Conservation (phyloP, 169 alveolate genomes). For the Babesia ovis region DNA sequence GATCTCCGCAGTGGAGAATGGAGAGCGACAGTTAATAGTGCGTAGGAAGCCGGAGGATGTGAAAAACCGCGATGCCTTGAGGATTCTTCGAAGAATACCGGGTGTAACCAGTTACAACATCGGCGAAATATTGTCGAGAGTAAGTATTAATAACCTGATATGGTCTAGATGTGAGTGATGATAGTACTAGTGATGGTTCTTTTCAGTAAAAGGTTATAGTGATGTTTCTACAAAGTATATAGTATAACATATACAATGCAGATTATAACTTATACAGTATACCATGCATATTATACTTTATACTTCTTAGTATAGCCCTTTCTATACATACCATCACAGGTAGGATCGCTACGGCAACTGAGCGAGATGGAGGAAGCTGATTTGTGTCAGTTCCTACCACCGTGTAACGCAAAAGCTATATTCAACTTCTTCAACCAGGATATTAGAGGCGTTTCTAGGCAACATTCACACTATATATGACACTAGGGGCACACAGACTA, state of each 20-base stretch:
- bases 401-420: constrained; percentile 39
- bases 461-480: not conserved
- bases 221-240: too few species aligned
- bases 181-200: not conserved
- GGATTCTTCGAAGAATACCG: constrained; percentile 59
- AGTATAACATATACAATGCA: too few species aligned
- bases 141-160: not conserved
- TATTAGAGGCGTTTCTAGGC: not conserved
- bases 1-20: not conserved
- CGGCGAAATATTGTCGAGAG: constrained; percentile 47
- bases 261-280: too few species aligned
- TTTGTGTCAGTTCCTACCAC: constrained; percentile 50
- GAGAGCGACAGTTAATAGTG: not conserved
- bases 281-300: not conserved
- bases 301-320: not conserved
- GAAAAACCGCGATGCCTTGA: constrained; percentile 61
- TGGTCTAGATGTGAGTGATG: not conserved
- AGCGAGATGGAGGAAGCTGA: constrained; percentile 58
- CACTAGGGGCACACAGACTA: too few species aligned
- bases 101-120: constrained; percentile 65
- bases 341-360: constrained; percentile 49
- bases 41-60: constrained; percentile 58
- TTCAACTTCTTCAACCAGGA: constrained; percentile 52
- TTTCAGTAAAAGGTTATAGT: not conserved
- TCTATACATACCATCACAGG: too few species aligned